Conservation (phyloP, 805 yeast genomes). For the Saccharomycopsis fermentans region DNA sequence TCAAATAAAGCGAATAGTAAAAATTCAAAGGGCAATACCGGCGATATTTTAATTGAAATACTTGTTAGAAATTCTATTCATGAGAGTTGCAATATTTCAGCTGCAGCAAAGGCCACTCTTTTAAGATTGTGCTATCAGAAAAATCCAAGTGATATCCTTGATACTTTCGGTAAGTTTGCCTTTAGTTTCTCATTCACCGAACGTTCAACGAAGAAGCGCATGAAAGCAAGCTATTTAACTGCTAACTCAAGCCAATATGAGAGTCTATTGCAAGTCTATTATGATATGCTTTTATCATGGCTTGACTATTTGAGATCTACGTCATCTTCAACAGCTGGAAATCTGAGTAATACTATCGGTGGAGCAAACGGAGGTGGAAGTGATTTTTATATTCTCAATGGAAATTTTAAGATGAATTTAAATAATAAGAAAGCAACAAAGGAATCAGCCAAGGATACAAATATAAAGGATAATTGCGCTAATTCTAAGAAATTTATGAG, state of each 20-base stretch:
- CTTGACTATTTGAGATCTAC: slow-evolving; percentile 43
- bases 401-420: slow-evolving; percentile 16
- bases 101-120: slow-evolving; percentile 54
- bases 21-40: neutral
- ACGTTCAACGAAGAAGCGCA: slow-evolving; percentile 20
- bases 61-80: slow-evolving; percentile 71
- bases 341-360: slow-evolving; percentile 20
- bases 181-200: slow-evolving; percentile 53
- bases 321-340: slow-evolving; percentile 15
- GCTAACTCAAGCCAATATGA: slow-evolving; percentile 45
- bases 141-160: slow-evolving; percentile 61
- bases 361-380: slow-evolving; percentile 15
- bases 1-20: slow-evolving; percentile 21
- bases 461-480: slow-evolving; percentile 5
- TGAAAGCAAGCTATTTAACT: slow-evolving; percentile 45
- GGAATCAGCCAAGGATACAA: slow-evolving; percentile 18
- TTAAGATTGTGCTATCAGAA: slow-evolving; percentile 55
- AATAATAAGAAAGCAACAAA: slow-evolving; percentile 19
- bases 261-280: slow-evolving; percentile 54
- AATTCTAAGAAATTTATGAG: slow-evolving; percentile 19
- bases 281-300: slow-evolving; percentile 79
- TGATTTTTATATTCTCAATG: slow-evolving; percentile 18
- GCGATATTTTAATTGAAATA: slow-evolving; percentile 45
- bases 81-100: slow-evolving; percentile 47
- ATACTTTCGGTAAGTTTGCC: slow-evolving; percentile 68